Conservation (phyloP, 768 basidiomycete genomes). For the Cyclocybe cylindracea region DNA sequence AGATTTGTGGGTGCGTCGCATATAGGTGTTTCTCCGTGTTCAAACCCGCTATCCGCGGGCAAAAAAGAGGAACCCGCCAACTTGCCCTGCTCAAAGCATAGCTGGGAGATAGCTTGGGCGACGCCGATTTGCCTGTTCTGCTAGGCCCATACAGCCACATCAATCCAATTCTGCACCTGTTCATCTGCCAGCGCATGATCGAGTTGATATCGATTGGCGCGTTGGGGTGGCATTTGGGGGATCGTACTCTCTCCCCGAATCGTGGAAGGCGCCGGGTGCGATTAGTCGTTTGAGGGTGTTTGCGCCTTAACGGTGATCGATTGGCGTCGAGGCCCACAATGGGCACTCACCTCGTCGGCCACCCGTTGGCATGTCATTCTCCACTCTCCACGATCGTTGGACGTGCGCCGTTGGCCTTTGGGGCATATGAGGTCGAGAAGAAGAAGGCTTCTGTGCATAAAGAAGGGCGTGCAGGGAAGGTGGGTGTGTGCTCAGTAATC, state of each 20-base stretch:
- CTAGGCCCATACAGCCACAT: conserved; percentile 28
- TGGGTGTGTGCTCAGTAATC: too few relatives aligned
- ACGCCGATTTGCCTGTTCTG: conserved; percentile 25
- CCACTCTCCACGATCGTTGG: too few relatives aligned
- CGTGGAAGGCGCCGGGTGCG: conserved; percentile 26
- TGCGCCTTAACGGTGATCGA: conserved; percentile 12
- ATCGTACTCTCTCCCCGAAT: conserved; percentile 23
- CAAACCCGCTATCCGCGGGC: conserved; percentile 18
- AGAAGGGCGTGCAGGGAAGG: too few relatives aligned
- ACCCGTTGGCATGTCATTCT: conserved; percentile 15
- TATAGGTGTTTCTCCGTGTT: conserved; percentile 28
- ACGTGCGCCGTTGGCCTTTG: not conserved
- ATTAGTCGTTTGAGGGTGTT: conserved; percentile 26
- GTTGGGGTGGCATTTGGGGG: conserved; percentile 25
- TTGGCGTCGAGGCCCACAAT: not conserved
- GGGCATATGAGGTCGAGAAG: too few relatives aligned
- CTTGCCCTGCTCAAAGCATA: conserved; percentile 17
- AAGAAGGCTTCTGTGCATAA: too few relatives aligned
- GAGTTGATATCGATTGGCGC: conserved; percentile 17
- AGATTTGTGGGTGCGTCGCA: conserved; percentile 27
- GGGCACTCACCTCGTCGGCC: conserved; percentile 19
- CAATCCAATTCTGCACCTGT: conserved; percentile 19
- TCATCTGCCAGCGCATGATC: conserved; percentile 22
- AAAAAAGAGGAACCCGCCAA: conserved; percentile 27
- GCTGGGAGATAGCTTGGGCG: conserved; percentile 23